phyloP scores from a whole-genome alignment of 768 basidiomycete genomes.

The Hericium alpestre region DNA sequence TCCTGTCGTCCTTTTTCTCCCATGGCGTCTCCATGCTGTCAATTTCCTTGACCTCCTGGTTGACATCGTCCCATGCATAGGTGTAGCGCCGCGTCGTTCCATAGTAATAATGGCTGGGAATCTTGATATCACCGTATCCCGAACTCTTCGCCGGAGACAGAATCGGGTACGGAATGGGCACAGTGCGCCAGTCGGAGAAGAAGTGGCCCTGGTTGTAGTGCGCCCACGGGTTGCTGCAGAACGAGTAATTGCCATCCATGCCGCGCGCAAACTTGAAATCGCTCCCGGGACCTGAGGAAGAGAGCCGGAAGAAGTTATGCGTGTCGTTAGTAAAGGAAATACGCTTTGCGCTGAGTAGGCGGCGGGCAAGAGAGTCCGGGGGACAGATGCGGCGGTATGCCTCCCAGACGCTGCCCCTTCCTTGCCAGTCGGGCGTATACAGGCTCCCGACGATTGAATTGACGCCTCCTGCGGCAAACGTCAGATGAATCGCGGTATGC shows the following conservation, averaged over 20 bases:
- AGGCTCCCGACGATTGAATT: constrained; percentile 31
- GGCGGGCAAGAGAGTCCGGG: constrained; percentile 68
- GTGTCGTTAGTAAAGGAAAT: constrained; percentile 27
- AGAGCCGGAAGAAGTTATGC: constrained; percentile 17
- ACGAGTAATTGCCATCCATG: constrained; percentile 62
- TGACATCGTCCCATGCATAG: constrained; percentile 81
- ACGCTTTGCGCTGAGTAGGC: constrained; percentile 71
- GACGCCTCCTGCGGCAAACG: constrained; percentile 20
- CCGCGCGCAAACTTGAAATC: constrained; percentile 56
- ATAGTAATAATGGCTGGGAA: constrained; percentile 96
- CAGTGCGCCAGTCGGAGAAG: constrained; percentile 92
- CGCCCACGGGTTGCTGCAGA: constrained; percentile 73
- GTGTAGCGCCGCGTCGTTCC: constrained; percentile 73
- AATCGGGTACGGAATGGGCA: constrained; percentile 83
- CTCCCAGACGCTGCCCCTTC: constrained; percentile 85
- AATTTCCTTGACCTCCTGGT: constrained; percentile 58
- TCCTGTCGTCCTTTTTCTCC: constrained; percentile 76
- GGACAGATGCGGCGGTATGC: constrained; percentile 87
- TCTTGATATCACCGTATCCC: constrained; percentile 84
- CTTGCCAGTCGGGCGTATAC: constrained; percentile 79
- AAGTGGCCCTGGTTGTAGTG: constrained; percentile 89
- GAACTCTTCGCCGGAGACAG: constrained; percentile 84
- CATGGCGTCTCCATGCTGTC: constrained; percentile 84
- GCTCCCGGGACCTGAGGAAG: constrained; percentile 26
- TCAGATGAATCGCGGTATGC: constrained; percentile 2